Conservation (phyloP, 495 filamentous ascomycete species). For the Thermochaetoides thermophila region DNA sequence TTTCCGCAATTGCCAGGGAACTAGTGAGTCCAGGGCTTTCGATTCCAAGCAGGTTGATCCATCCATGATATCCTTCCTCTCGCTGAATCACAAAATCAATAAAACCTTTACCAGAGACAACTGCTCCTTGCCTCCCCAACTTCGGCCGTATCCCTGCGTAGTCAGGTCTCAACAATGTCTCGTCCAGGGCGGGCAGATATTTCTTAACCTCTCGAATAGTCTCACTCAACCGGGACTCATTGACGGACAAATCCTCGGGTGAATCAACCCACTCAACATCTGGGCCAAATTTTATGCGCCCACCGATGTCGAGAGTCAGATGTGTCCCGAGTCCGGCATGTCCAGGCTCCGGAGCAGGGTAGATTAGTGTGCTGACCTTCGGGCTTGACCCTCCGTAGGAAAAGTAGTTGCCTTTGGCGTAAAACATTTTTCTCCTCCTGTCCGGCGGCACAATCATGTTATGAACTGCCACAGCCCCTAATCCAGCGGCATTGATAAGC, state of each 20-base stretch:
- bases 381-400: conserved; percentile 57
- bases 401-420: conserved; percentile 93
- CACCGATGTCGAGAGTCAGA: conserved; percentile 77
- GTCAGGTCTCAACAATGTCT: conserved; percentile 54
- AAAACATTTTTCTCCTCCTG: conserved; percentile 48
- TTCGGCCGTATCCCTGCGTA: conserved; percentile 91
- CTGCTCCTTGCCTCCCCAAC: conserved; percentile 44
- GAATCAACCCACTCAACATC: conserved; percentile 83
- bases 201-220: conserved; percentile 59
- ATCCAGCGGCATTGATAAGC: conserved; percentile 74
- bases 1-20: conserved; percentile 73
- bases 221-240: conserved; percentile 40
- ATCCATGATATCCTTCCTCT: conserved; percentile 74
- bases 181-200: conserved; percentile 63
- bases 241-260: conserved; percentile 26
- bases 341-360: conserved; percentile 70
- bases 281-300: conserved; percentile 79
- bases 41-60: conserved; percentile 84
- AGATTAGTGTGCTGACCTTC: conserved; percentile 60
- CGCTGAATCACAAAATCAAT: conserved; percentile 72
- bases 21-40: conserved; percentile 92
- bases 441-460: conserved; percentile 63
- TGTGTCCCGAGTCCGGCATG: conserved; percentile 82
- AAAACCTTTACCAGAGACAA: conserved; percentile 46
- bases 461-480: conserved; percentile 57